A percentile compares a stretch with the other conserved stretches of the same genome.
These are phyloP conservation scores for Metschnikowia baotianmanensis DNA, from an alignment of 805 yeast genomes.

Conservation along the genomic window DNA sequence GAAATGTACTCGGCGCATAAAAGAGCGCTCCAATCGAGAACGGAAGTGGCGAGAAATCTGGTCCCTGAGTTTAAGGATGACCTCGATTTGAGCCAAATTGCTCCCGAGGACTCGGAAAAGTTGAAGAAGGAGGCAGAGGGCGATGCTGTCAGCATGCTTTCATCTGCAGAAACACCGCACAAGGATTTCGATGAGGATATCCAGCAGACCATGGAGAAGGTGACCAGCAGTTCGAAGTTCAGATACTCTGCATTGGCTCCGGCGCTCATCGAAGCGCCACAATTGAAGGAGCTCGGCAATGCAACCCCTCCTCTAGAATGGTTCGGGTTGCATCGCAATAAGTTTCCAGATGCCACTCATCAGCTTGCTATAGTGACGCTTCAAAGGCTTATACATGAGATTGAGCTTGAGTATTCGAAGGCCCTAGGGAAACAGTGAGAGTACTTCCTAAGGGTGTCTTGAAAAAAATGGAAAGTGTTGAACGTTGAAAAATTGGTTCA, in stretches of 20 bases:
- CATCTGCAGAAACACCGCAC: constrained; percentile 8
- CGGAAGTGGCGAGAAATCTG: constrained; percentile 29
- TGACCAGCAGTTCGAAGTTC: constrained; percentile 41
- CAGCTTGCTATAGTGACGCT: constrained; percentile 71
- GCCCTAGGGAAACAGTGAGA: constrained; percentile 43
- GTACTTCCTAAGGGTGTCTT: too few species aligned
- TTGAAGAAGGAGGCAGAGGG: constrained; percentile 1
- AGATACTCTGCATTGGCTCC: constrained; percentile 63
- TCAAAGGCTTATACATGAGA: constrained; percentile 70
- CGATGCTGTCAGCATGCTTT: constrained; percentile 3
- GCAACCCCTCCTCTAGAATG: constrained; percentile 98
- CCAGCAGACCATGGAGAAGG: constrained; percentile 37
- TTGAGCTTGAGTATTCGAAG: constrained; percentile 53
- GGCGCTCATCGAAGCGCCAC: constrained; percentile 87
- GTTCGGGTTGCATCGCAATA: constrained; percentile 90
- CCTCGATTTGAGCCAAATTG: constrained; percentile 4
- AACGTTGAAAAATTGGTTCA: too few species aligned
- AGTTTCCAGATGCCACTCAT: constrained; percentile 84
- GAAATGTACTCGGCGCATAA: constrained; percentile 92
- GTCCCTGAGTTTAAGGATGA: constrained; percentile 3
- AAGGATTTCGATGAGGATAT: constrained; percentile 36
- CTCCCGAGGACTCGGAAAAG: not conserved
- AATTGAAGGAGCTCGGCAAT: constrained; percentile 84
- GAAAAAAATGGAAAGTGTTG: too few species aligned
- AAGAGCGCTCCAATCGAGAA: constrained; percentile 64